phyloP scores from a whole-genome alignment of 768 basidiomycete genomes.

The Mycena sanguinolenta region DNA sequence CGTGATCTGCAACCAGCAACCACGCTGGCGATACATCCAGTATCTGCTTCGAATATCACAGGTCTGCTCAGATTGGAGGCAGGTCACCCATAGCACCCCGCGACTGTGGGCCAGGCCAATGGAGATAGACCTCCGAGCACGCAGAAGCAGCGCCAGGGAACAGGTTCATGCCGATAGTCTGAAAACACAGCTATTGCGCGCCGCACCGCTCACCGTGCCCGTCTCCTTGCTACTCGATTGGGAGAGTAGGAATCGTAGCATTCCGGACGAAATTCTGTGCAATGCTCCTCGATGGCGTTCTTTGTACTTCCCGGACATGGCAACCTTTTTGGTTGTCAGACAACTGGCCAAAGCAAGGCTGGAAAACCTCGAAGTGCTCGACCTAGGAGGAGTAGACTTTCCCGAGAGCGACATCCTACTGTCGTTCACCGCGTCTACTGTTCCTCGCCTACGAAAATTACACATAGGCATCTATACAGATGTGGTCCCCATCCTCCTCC shows the following conservation, averaged over 20 bases:
- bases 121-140: not conserved
- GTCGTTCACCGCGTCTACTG: not conserved
- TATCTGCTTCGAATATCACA: not conserved
- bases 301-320: not conserved
- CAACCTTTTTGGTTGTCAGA: not conserved
- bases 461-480: not conserved
- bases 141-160: no score
- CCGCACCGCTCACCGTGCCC: not conserved
- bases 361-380: not conserved
- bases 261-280: not conserved
- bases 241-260: not conserved
- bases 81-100: slow-evolving; percentile 1
- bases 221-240: not conserved
- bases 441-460: not conserved
- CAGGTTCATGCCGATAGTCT: not conserved
- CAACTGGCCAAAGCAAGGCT: not conserved
- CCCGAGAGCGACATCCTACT: not conserved
- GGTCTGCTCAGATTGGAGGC: not conserved
- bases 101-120: slow-evolving; percentile 3
- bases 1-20: not conserved
- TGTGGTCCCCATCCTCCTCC: not conserved
- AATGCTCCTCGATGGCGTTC: not conserved
- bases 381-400: not conserved
- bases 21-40: not conserved
- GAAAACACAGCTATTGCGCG: not conserved